Base-by-base conservation (phyloP, 495 filamentous ascomycete genomes). In the Penicillium subrubescens region DNA sequence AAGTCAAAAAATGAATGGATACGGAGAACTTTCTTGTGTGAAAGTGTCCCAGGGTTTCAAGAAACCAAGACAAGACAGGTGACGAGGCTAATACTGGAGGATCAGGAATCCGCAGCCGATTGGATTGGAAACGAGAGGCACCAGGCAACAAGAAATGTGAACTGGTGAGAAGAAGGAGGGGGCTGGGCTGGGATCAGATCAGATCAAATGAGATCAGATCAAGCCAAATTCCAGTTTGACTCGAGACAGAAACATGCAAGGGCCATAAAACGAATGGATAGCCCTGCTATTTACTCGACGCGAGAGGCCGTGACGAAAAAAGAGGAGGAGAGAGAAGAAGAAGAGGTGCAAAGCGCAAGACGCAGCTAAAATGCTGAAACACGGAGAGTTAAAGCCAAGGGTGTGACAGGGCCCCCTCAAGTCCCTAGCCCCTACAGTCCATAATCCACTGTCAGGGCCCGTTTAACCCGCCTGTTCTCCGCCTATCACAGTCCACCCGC, bases 401-500 rank as follows among this genome's bases (percentile, higher is more conserved):
- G 67, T 67, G n/a, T n/a, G 61, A 67, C 59, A 59, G 35, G 23
- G 31, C 34, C 56, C 56, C 65, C 61, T 23, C 21, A 46, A 39
- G 3, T 12, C 35, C 35, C 7, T 4, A 27, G 25, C 4, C 25
- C 25, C 25, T 27, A 27, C 25, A 27, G 25, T 33, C 2, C 31
- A 33, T 33, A 33, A 33, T 33, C 31, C 31, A 33, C 25, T 27
- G 25, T 27, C 25, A 27, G 25, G 25, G 4, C 25, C 25, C 25
- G 25, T 27, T 33, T 44, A 37, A 14, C 8, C 43, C 14, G 54
- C 21, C 25, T 46, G 37, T 5, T 5, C 54, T 62, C 64, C 55
- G 63, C 71, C 68, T 68, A 73, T 73, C 71, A 73, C 55, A 48
- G 25, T 33, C 34, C 63, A 27, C 50, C 44, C 63, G 33, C 61